These are phyloP conservation scores for Vaccinium macrocarpon DNA, from an alignment of 148 eudicot species.

Conservation along the genomic window DNA sequence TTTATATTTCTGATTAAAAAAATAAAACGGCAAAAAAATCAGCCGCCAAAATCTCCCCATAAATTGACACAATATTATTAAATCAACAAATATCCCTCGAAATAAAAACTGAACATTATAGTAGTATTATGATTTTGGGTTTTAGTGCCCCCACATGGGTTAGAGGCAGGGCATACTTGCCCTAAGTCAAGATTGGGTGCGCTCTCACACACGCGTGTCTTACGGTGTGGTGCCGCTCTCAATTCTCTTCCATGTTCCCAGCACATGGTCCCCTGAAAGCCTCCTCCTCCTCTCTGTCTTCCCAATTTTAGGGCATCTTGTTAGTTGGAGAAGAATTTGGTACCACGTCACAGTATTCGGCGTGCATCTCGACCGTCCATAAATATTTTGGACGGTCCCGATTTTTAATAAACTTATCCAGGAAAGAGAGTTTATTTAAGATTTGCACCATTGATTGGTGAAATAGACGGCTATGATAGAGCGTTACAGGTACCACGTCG, in stretches of 20 bases:
- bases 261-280: slow-evolving; percentile 7
- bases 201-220: slow-evolving; percentile 8
- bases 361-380: too few species aligned
- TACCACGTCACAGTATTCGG: too few species aligned
- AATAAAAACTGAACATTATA: background rate
- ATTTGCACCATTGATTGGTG: too few species aligned
- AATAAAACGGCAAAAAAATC: background rate
- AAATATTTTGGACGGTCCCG: too few species aligned
- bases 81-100: background rate
- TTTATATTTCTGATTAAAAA: too few species aligned
- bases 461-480: too few species aligned
- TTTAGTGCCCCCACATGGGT: slow-evolving; percentile 12
- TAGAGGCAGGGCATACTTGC: background rate
- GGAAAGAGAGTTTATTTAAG: too few species aligned
- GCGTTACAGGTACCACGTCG: too few species aligned
- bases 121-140: background rate
- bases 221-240: slow-evolving; percentile 12
- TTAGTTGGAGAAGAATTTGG: too few species aligned
- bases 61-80: background rate
- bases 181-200: slow-evolving; percentile 13
- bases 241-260: background rate
- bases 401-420: too few species aligned
- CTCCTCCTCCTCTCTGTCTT: background rate
- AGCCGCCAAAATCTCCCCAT: background rate
- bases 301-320: slow-evolving; percentile 5